Evolutionary conservation across 2,329 filamentous ascomycete species (phyloP), one percentile per base, ranked within the genome.

Genomic region (Paecilomyces niveus): DNA sequence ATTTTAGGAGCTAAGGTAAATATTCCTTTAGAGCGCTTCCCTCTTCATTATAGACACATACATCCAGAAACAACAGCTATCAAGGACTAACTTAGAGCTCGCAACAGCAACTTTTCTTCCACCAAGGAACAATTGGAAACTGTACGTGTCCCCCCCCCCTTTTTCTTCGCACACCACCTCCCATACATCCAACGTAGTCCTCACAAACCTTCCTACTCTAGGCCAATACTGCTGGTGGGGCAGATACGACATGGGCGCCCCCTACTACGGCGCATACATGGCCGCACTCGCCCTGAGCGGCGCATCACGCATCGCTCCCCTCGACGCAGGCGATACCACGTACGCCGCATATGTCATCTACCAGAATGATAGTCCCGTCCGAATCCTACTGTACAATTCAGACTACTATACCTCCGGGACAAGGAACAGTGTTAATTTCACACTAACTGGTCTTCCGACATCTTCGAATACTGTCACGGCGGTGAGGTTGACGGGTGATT

Each of bases 241-340:
- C 2, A 69, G 76, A 2, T 79, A 81, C 62, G 73, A 67, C 50
- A 81, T 81, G 72, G 79, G 79, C 0, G 74, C 78, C 0, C 80
- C 81, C 0, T 83, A 82, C 64, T 82, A 80, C 58, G 81, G 81
- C 3, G 81, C 80, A 0, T 79, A 78, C 53, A 76, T 76, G 2
- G 79, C 80, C 1, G 74, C 76, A 1, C 74, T 78, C n/a, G 68
- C 79, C 1, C 65, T 82, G 29, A 77, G 78, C 1, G 71, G 74
- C 0, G 78, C 76, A 0, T 67, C 72, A n/a, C 66, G 75, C 51
- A 68, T 83, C 54, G 75, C 78, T 0, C 74, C 76, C 0, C 68
- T 83, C 18, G 81, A 83, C 57, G 72, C 70, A 24, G 73, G 76
- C n/a, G 70, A 58, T 8, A 73, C 63, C 0, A 67, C 71, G 15